Conservation (phyloP, 345 rosid species). For the Gossypioides kirkii region DNA sequence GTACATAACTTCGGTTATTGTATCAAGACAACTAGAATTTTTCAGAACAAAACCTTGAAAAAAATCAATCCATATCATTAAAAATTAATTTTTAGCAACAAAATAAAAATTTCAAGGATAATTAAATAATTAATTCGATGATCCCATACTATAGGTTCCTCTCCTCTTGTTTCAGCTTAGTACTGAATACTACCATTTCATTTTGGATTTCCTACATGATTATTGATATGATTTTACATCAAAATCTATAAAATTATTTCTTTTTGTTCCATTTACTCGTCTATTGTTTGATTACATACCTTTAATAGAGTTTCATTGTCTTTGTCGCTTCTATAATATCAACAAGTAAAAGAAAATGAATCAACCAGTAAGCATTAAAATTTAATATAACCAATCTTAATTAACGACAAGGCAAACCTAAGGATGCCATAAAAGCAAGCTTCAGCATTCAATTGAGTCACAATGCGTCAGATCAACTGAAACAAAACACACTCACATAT, state of each 20-base stretch:
- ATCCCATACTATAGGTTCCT: neutral
- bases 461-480: neutral
- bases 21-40: neutral
- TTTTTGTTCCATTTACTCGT: neutral
- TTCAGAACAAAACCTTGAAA: neutral
- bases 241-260: neutral
- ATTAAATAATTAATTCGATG: neutral
- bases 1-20: neutral
- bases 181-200: neutral
- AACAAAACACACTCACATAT: neutral
- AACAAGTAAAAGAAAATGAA: neutral
- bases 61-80: neutral
- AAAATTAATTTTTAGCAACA: too few relatives aligned
- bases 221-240: neutral
- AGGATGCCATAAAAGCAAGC: neutral
- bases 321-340: neutral
- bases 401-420: neutral
- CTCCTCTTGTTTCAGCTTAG: conserved; percentile 5
- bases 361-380: neutral
- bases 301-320: neutral
- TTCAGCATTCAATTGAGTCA: neutral
- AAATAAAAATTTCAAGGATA: neutral
- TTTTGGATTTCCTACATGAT: conserved; percentile 5
- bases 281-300: neutral
- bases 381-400: neutral